These are phyloP conservation scores for Bombardia bombarda DNA, from an alignment of 495 filamentous ascomycete genomes.

Conservation along the genomic window DNA sequence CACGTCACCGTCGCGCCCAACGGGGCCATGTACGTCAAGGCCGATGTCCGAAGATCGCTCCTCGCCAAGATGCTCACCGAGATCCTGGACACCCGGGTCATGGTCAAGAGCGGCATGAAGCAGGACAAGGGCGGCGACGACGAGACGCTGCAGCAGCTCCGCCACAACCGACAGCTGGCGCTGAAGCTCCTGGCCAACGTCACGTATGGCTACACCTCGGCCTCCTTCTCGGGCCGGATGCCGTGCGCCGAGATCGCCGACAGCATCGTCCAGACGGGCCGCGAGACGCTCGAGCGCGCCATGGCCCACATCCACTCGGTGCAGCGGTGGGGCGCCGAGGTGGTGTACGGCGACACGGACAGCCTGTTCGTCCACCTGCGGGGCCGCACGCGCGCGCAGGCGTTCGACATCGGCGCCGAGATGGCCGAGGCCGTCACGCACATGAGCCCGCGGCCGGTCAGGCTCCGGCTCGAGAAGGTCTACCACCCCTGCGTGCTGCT, in stretches of 20 bases:
- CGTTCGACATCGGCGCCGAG: constrained; percentile 86
- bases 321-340: constrained; percentile 82
- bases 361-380: constrained; percentile 90
- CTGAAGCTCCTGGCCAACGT: constrained; percentile 98
- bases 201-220: constrained; percentile 96
- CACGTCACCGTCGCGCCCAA: constrained; percentile 92
- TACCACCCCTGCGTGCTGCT: constrained; percentile 91
- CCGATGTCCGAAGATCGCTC: constrained; percentile 77
- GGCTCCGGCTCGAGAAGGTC: constrained; percentile 98
- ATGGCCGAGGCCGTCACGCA: constrained; percentile 85
- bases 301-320: constrained; percentile 88
- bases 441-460: constrained; percentile 85
- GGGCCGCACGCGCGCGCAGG: constrained; percentile 76
- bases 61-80: constrained; percentile 95
- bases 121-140: constrained; percentile 89
- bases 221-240: constrained; percentile 93
- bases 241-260: constrained; percentile 97
- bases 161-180: constrained; percentile 90
- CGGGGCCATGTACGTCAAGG: constrained; percentile 90
- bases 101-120: constrained; percentile 99
- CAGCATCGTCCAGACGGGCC: constrained; percentile 91
- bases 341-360: constrained; percentile 97
- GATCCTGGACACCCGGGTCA: constrained; percentile 92
- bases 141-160: constrained; percentile 71
- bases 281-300: constrained; percentile 89